Evolutionary conservation across 352 stramenopile species (phyloP).

Genomic region (Phytophthora syringae): DNA sequence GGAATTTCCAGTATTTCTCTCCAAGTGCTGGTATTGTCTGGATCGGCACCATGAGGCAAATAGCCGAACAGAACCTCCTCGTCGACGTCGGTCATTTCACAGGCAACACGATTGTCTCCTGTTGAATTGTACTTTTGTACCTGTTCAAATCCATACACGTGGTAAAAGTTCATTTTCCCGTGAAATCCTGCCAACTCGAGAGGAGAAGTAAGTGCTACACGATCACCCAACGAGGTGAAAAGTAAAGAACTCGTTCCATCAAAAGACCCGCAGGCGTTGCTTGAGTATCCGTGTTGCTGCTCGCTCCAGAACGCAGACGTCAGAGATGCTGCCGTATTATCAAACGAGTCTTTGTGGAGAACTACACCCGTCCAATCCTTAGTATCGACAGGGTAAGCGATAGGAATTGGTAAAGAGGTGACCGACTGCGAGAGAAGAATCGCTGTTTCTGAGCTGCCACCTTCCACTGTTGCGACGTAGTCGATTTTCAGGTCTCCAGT

Average conservation of each 20-base stretch:
- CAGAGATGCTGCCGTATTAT: slow-evolving; percentile 24
- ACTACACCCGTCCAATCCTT: slow-evolving; percentile 52
- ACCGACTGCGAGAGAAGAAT: slow-evolving; percentile 35
- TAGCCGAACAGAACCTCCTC: slow-evolving; percentile 69
- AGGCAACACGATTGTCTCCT: slow-evolving; percentile 69
- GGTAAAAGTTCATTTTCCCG: slow-evolving; percentile 67
- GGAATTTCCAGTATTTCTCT: slow-evolving; percentile 42
- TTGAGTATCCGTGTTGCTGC: slow-evolving; percentile 67
- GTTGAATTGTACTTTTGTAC: slow-evolving; percentile 52
- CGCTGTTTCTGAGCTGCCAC: neutral
- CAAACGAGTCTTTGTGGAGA: slow-evolving; percentile 70
- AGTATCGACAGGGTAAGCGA: slow-evolving; percentile 41
- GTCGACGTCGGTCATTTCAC: slow-evolving; percentile 48
- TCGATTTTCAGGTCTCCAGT: slow-evolving; percentile 38
- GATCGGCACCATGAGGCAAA: slow-evolving; percentile 35
- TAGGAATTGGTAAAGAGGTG: slow-evolving; percentile 44
- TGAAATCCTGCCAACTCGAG: slow-evolving; percentile 61
- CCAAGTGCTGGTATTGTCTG: slow-evolving; percentile 57
- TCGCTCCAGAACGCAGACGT: slow-evolving; percentile 54
- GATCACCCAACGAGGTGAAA: slow-evolving; percentile 68
- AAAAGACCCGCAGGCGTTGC: slow-evolving; percentile 49
- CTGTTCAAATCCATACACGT: slow-evolving; percentile 58
- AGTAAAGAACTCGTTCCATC: slow-evolving; percentile 59
- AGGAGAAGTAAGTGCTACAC: slow-evolving; percentile 49
- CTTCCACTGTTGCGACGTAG: slow-evolving; percentile 34